These are phyloP conservation scores for Leptographium lundbergii DNA, from an alignment of 2,329 filamentous ascomycete genomes.

Conservation along the genomic window DNA sequence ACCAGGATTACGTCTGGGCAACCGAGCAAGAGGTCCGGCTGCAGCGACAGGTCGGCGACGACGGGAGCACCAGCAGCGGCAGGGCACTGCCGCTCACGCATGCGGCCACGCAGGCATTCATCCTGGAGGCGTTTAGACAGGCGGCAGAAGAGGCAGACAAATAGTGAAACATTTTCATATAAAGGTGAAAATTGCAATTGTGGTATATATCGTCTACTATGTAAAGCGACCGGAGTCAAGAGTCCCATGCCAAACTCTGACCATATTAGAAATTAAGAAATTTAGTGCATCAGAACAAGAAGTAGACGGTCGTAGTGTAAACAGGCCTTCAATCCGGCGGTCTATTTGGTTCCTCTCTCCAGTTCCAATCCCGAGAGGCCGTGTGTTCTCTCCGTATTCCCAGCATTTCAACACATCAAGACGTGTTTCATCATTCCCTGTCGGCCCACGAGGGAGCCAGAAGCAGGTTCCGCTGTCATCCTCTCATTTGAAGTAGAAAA, in stretches of 20 bases:
- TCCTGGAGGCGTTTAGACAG: conserved; percentile 10
- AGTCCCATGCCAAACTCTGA: background rate
- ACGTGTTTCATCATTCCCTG: too few species aligned
- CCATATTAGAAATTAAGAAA: conserved; percentile 1
- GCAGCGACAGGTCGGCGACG: conserved; percentile 1
- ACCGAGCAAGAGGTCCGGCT: conserved; percentile 20
- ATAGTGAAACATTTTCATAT: background rate
- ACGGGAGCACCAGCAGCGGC: background rate
- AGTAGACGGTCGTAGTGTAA: background rate
- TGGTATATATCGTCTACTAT: background rate
- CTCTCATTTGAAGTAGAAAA: background rate
- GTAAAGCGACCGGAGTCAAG: background rate
- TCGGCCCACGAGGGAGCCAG: background rate
- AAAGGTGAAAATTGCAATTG: background rate
- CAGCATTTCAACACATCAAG: background rate
- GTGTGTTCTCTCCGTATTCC: background rate
- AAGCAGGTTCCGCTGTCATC: background rate
- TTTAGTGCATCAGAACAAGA: background rate
- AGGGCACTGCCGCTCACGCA: conserved; percentile 4
- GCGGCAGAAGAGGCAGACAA: background rate
- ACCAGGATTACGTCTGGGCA: conserved; percentile 21
- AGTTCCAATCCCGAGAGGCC: background rate
- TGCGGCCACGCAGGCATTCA: background rate
- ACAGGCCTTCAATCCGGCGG: background rate
- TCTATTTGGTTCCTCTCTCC: background rate